These are phyloP conservation scores for Flaveria linearis DNA, from an alignment of 129 eudicot genomes.

Conservation along the genomic window DNA sequence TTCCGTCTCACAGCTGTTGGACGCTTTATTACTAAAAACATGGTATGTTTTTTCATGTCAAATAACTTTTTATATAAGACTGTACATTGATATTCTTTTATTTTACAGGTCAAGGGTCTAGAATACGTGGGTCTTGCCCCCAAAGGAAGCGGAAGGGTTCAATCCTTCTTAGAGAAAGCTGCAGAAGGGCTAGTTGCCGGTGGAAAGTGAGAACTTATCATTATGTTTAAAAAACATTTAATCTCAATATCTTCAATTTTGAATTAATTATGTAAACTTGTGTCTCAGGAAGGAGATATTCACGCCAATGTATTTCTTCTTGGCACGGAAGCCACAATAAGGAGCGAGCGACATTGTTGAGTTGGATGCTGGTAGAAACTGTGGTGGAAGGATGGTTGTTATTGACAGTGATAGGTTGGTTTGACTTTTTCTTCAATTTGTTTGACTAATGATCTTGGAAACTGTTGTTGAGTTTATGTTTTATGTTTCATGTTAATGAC, in stretches of 20 bases:
- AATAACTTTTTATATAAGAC: not conserved
- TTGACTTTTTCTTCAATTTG: too few relatives aligned
- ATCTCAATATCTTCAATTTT: not conserved
- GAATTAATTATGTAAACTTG: not conserved
- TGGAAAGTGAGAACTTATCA: constrained; percentile 65
- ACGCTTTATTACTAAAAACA: constrained; percentile 77
- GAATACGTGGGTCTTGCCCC: constrained; percentile 88
- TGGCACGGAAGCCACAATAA: constrained; percentile 75
- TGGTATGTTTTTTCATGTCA: constrained; percentile 47
- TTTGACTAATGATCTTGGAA: constrained; percentile 2
- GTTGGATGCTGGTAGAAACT: constrained; percentile 1
- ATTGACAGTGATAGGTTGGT: not conserved
- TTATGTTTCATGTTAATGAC: too few relatives aligned
- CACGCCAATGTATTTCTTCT: constrained; percentile 93
- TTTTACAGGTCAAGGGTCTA: constrained; percentile 62
- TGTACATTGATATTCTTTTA: not conserved
- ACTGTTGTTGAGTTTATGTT: not conserved
- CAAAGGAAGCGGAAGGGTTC: constrained; percentile 94
- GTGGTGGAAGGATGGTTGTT: constrained; percentile 5
- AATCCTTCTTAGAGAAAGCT: constrained; percentile 87
- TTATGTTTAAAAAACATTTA: not conserved
- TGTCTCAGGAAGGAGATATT: constrained; percentile 88
- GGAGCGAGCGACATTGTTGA: constrained; percentile 8
- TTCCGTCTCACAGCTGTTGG: constrained; percentile 88
- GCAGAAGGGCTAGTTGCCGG: constrained; percentile 98